Conservation (phyloP, 495 filamentous ascomycete species). For the Penicillium nucicola region DNA sequence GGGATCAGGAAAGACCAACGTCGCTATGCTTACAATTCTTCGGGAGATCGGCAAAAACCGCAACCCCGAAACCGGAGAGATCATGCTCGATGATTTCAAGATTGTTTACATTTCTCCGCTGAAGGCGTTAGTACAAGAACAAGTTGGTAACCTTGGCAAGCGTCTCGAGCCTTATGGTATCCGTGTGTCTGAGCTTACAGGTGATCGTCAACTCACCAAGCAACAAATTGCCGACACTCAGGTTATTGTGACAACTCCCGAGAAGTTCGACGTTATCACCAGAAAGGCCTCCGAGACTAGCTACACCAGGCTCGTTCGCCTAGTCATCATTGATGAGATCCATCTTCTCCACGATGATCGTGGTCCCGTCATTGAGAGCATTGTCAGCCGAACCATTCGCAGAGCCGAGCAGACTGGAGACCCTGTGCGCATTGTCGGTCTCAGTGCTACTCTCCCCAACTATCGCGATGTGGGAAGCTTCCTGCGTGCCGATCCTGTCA, state of each 20-base stretch:
- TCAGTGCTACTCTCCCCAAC: constrained; percentile 94
- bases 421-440: constrained; percentile 82
- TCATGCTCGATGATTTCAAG: constrained; percentile 95
- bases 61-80: constrained; percentile 79
- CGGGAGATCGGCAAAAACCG: constrained; percentile 96
- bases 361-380: constrained; percentile 94
- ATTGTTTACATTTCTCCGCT: constrained; percentile 97
- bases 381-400: constrained; percentile 91
- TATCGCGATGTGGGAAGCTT: constrained; percentile 97
- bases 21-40: constrained; percentile 94
- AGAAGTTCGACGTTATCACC: constrained; percentile 99
- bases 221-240: constrained; percentile 98
- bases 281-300: constrained; percentile 95
- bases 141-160: constrained; percentile 94
- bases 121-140: constrained; percentile 94
- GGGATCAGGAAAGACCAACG: constrained; percentile 97
- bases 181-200: constrained; percentile 88
- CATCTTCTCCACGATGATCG: constrained; percentile 97
- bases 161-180: constrained; percentile 89
- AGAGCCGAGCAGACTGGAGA: constrained; percentile 91
- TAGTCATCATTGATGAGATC: constrained; percentile 97
- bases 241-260: constrained; percentile 96
- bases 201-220: constrained; percentile 97
- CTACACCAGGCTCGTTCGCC: constrained; percentile 92
- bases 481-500: constrained; percentile 81